These are phyloP conservation scores for Gossypioides kirkii DNA, from an alignment of 345 rosid genomes.

Conservation along the genomic window DNA sequence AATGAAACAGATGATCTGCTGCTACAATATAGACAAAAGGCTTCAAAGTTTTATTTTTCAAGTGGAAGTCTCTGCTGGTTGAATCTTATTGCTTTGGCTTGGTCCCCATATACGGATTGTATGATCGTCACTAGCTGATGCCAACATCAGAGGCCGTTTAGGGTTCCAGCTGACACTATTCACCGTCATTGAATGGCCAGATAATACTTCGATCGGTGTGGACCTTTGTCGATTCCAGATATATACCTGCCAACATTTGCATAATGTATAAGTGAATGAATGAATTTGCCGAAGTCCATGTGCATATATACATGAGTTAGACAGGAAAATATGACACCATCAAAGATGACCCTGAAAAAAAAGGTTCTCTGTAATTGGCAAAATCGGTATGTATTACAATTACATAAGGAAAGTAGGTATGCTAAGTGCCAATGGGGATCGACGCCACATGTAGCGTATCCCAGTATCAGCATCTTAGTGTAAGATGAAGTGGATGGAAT, in stretches of 20 bases:
- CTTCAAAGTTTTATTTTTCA: not conserved
- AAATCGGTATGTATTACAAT: not conserved
- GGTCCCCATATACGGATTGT: slow-evolving; percentile 55
- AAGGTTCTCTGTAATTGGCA: not conserved
- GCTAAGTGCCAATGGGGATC: not conserved
- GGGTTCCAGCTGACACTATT: slow-evolving; percentile 93
- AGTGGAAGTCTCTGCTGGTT: not conserved
- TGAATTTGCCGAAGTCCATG: not conserved
- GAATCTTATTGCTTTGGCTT: slow-evolving; percentile 19
- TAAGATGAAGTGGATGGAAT: not conserved
- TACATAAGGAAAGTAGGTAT: not conserved
- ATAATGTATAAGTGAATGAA: not conserved
- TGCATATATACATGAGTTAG: not conserved
- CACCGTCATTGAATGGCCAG: slow-evolving; percentile 76
- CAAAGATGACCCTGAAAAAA: not conserved
- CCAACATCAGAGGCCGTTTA: slow-evolving; percentile 49
- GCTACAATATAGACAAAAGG: not conserved
- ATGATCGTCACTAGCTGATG: not conserved
- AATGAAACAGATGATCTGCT: slow-evolving; percentile 9
- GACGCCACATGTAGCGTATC: not conserved
- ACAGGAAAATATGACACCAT: not conserved
- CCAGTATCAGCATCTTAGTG: not conserved
- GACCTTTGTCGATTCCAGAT: slow-evolving; percentile 58
- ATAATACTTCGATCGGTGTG: slow-evolving; percentile 60
- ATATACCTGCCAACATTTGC: slow-evolving; percentile 50